phyloP scores from a whole-genome alignment of 148 eudicot genomes.

The Chenopodium quinoa region DNA sequence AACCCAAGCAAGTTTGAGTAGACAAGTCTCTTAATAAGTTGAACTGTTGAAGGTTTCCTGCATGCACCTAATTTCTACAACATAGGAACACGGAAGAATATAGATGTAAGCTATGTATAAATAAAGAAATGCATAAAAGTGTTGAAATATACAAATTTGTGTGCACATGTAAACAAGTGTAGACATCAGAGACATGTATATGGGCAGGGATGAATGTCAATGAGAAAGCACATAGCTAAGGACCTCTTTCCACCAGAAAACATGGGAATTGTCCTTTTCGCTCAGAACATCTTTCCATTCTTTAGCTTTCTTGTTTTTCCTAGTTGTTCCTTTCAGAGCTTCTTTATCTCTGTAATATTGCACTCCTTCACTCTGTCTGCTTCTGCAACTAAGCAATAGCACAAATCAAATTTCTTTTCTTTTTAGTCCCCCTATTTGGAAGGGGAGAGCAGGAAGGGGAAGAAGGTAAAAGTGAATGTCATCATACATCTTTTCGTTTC shows the following conservation, averaged over 20 bases:
- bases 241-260: conserved; percentile 98
- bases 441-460: background rate
- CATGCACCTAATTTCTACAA: conserved; percentile 66
- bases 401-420: background rate
- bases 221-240: conserved; percentile 20
- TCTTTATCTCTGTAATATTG: conserved; percentile 50
- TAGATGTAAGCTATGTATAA: background rate
- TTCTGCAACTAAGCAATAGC: conserved; percentile 29
- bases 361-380: conserved; percentile 34
- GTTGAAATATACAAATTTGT: background rate
- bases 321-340: conserved; percentile 37
- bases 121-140: background rate
- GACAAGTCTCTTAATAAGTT: conserved; percentile 62
- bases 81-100: conserved; percentile 13
- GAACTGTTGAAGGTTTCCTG: conserved; percentile 75
- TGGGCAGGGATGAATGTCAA: background rate
- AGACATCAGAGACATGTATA: conserved; percentile 7
- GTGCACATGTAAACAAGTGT: conserved; percentile 5
- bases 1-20: conserved; percentile 85
- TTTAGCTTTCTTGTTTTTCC: conserved; percentile 46
- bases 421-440: background rate
- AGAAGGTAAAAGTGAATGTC: background rate
- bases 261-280: conserved; percentile 65
- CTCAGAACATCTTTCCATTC: conserved; percentile 38
- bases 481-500: background rate